Conservation (phyloP, 768 basidiomycete species). For the Candolleomyces aberdarensis region DNA sequence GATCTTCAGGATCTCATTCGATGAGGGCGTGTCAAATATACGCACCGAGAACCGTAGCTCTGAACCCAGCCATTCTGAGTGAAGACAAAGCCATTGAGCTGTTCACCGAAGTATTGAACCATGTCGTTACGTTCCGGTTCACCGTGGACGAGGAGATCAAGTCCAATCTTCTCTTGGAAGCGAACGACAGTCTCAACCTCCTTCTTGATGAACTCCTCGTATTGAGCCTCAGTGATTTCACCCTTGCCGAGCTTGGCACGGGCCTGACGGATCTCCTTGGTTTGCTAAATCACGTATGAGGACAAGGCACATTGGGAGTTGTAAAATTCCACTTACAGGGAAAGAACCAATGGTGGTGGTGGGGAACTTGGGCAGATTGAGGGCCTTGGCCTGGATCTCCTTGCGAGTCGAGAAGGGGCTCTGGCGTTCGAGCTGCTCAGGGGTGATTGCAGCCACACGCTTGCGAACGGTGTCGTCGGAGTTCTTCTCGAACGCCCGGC, state of each 20-base stretch:
- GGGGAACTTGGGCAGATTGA: slow-evolving; percentile 94
- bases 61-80: slow-evolving; percentile 99
- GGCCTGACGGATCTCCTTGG: slow-evolving; percentile 96
- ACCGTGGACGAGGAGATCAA: slow-evolving; percentile 97
- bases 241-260: slow-evolving; percentile 94
- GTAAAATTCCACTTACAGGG: slow-evolving; percentile 56
- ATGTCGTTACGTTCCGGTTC: slow-evolving; percentile 99
- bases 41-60: slow-evolving; percentile 94
- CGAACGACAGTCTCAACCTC: slow-evolving; percentile 91
- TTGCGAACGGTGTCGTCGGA: slow-evolving; percentile 95
- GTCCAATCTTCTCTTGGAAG: slow-evolving; percentile 96
- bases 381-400: slow-evolving; percentile 83
- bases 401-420: slow-evolving; percentile 85
- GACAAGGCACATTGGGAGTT: background rate
- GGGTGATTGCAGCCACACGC: slow-evolving; percentile 89
- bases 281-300: slow-evolving; percentile 60
- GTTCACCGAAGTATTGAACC: slow-evolving; percentile 99
- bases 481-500: slow-evolving; percentile 89
- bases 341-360: slow-evolving; percentile 99
- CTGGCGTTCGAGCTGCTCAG: slow-evolving; percentile 83
- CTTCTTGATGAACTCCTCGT: slow-evolving; percentile 98
- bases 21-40: slow-evolving; percentile 7
- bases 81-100: slow-evolving; percentile 92
- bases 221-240: slow-evolving; percentile 80
- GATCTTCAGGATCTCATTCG: slow-evolving; percentile 3